These are phyloP conservation scores for Pichia sp. DNA, from an alignment of 1,139 yeast genomes.

Conservation along the genomic window DNA sequence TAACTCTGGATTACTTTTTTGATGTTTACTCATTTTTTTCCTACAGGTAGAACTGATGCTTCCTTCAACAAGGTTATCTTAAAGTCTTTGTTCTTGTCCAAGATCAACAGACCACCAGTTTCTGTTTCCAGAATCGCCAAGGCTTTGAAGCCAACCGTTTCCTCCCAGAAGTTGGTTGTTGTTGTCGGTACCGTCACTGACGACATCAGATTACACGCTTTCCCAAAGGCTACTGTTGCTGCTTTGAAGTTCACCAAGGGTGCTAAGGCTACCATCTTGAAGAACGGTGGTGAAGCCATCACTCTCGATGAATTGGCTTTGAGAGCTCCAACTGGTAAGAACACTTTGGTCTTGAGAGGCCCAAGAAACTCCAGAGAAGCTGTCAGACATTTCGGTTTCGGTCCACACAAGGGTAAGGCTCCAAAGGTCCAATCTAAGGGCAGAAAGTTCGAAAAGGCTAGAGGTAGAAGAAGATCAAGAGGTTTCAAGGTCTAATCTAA, in stretches of 20 bases:
- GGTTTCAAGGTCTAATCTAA: constrained; percentile 97
- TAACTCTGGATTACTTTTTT: constrained; percentile 22
- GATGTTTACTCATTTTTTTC: constrained; percentile 21
- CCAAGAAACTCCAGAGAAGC: constrained; percentile 99
- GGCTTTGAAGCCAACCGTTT: constrained; percentile 71
- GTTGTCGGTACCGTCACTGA: constrained; percentile 99
- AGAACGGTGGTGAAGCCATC: constrained; percentile 99
- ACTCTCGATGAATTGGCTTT: constrained; percentile 98
- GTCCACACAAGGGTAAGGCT: constrained; percentile 99
- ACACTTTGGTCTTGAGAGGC: constrained; percentile 97
- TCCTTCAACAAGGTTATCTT: constrained; percentile 97
- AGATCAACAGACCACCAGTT: constrained; percentile 99
- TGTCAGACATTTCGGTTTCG: constrained; percentile 99
- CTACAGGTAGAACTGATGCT: constrained; percentile 90
- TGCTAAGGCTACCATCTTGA: constrained; percentile 95
- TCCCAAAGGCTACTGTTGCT: constrained; percentile 97
- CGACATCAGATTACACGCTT: constrained; percentile 87
- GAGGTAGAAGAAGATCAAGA: constrained; percentile 99
- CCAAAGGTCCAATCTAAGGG: constrained; percentile 97
- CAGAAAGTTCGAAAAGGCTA: constrained; percentile 99
- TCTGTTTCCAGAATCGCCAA: constrained; percentile 88
- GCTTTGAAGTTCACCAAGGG: constrained; percentile 99
- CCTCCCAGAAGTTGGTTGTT: constrained; percentile 88
- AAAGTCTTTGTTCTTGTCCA: constrained; percentile 91
- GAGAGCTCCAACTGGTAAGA: constrained; percentile 99